Base-by-base conservation (phyloP, 306 rosid genomes). In the Casuarina glauca region DNA sequence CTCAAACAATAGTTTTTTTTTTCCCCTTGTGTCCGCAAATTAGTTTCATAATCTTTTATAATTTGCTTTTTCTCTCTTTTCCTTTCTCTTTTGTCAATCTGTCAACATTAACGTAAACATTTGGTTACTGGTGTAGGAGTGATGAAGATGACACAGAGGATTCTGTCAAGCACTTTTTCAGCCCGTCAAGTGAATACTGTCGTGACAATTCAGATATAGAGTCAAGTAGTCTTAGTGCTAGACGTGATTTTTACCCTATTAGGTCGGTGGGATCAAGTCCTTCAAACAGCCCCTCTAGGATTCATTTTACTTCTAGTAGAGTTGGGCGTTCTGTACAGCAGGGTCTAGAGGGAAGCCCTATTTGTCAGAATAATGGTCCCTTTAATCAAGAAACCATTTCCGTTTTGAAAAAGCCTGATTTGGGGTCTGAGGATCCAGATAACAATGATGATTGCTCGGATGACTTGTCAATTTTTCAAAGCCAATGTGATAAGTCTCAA, bases 151-250 rank as follows among this genome's bases (percentile, higher is more conserved):
- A 88, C 82, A 81, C 63, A 11, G 96, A 85, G 79, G 91, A 93
- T 83, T 89, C 87, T 51, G 89, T 80, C 80, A 93, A 87, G 89
- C 91, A 84, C 80, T 75, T 80, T 81, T 85, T 76, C 85, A 81
- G 94, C 86, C 94, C 88, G 76, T 86, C 88, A 20, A 88, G 87
- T 93, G 94, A 90, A 84, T 93, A 88, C 79, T 84, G 82, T 60
- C 91, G 86, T 69, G 81, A 86, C 83, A 77, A 81, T 88, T 85
- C 90, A 58, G 97, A 88, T 75, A 68, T 88, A 88, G 93, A 88
- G 81, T 89, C 91, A 63, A 74, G 81, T 95, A 95, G 91, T 85
- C 78, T 88, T 90, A 95, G 90, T 82, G 91, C 85, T 87, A 89
- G 93, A 83, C 82, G 84, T 73, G 92, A 88, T 81, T 84, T 76